These are phyloP conservation scores for Pseudonitzschia pungens DNA, from an alignment of 108 stramenopile genomes.

Conservation along the genomic window DNA sequence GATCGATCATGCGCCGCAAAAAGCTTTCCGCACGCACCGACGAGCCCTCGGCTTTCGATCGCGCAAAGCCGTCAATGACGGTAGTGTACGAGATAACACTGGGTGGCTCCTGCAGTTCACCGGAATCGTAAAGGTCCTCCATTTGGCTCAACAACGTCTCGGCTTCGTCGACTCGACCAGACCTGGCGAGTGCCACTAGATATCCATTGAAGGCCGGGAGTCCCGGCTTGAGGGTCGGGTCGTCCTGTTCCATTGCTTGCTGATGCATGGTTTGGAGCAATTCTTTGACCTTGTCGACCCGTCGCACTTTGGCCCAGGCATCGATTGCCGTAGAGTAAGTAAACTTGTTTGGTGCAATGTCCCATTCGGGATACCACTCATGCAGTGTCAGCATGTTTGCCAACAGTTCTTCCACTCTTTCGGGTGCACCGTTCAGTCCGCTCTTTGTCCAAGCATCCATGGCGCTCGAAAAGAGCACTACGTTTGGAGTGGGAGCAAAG, in stretches of 20 bases:
- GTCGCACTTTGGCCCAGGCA: constrained; percentile 61
- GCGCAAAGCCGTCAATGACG: constrained; percentile 71
- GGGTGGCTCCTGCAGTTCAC: constrained; percentile 62
- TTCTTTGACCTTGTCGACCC: constrained; percentile 25
- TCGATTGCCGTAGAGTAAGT: constrained; percentile 63
- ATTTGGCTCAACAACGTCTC: constrained; percentile 56
- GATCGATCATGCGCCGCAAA: constrained; percentile 33
- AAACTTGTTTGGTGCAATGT: constrained; percentile 52
- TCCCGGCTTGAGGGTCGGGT: constrained; percentile 25
- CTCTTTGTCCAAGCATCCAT: constrained; percentile 73
- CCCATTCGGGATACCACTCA: constrained; percentile 23
- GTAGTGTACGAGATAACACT: constrained; percentile 71
- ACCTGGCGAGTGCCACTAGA: constrained; percentile 57
- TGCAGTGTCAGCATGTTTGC: constrained; percentile 57
- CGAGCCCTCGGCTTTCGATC: constrained; percentile 30
- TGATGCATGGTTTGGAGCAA: constrained; percentile 53
- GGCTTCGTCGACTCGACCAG: constrained; percentile 42
- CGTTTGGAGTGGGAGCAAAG: constrained; percentile 28
- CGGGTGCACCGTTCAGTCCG: constrained; percentile 46
- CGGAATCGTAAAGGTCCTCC: constrained; percentile 66
- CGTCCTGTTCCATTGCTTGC: constrained; percentile 26
- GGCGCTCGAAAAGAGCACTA: constrained; percentile 62
- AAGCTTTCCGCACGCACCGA: constrained; percentile 26
- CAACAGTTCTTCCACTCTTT: constrained; percentile 60
- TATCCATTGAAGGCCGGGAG: constrained; percentile 58